A percentile compares a stretch with the other conserved stretches of the same genome.
phyloP scores from a whole-genome alignment of 2,329 filamentous ascomycete species.

The Diplodia seriata region DNA sequence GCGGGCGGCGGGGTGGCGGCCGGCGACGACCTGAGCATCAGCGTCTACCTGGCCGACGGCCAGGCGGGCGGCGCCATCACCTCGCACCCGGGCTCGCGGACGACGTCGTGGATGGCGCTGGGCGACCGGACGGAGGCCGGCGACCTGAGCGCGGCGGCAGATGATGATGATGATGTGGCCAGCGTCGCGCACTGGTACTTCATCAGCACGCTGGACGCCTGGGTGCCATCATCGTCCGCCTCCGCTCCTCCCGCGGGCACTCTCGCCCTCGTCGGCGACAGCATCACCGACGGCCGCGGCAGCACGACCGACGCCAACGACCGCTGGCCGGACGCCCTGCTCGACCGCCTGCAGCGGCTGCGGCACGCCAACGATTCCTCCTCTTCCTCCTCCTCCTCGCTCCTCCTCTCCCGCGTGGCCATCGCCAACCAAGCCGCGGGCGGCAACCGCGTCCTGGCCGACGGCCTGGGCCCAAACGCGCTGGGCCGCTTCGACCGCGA shows the following conservation, averaged over 20 bases:
- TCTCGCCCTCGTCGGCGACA: constrained; percentile 67
- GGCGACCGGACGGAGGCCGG: constrained; percentile 63
- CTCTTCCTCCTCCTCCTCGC: constrained; percentile 44
- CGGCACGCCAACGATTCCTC: too few species aligned
- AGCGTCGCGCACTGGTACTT: constrained; percentile 58
- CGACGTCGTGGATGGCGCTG: constrained; percentile 59
- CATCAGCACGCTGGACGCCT: constrained; percentile 64
- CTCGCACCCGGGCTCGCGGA: constrained; percentile 64
- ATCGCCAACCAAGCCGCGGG: constrained; percentile 72
- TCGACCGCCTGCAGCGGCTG: constrained; percentile 13
- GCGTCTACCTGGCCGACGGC: constrained; percentile 64
- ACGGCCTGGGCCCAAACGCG: constrained; percentile 68
- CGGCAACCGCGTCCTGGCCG: constrained; percentile 67
- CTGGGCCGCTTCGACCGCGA: constrained; percentile 69
- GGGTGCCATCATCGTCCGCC: constrained; percentile 46
- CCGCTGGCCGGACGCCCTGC: constrained; percentile 49
- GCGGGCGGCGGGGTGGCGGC: background rate
- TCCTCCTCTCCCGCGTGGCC: constrained; percentile 57
- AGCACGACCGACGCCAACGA: constrained; percentile 66
- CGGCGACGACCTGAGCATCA: constrained; percentile 57
- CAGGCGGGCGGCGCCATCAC: constrained; percentile 66
- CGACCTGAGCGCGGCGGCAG: constrained; percentile 52
- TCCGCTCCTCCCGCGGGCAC: constrained; percentile 45
- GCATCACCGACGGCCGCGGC: constrained; percentile 69
- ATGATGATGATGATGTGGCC: constrained; percentile 39